Base-by-base conservation (phyloP, 164 flowering plant species). In the Liriodendron chinense region DNA sequence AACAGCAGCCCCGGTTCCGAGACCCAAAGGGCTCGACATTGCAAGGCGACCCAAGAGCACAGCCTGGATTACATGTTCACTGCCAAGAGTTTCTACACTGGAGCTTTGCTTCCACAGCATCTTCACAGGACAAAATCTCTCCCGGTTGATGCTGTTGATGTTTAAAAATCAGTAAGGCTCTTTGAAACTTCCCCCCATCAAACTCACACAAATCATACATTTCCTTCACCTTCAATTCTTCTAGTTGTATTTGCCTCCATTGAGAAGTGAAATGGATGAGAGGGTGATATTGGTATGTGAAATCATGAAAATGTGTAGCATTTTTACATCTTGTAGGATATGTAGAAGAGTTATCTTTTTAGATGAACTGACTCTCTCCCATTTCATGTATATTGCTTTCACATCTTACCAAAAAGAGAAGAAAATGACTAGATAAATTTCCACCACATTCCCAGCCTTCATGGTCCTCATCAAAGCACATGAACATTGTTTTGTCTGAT, bases 1-100 rank as follows among this genome's bases (percentile, higher is more conserved):
- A 70, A 70, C 72, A 53, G 73, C 69, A 70, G 77, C 80, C 73
- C 80, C 16, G 70, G 64, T 76, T 16, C 69, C 28, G 79, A 71
- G 22, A 74, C 64, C 74, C 82, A 69, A 78, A 75, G 28, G 70
- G 78, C 50, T 22, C 80, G 66, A 59, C 70, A 68, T 24, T 56
- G 28, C 64, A 88, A 83, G 74, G 75, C 74, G 24, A 71, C 21
- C 76, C 47, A 74, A 22, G 76, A 57, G 24, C 81, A 65, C 63
- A 88, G 89, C 66, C 88, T 89, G 5, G 91, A 85, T 73, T 76
- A 76, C 24, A 79, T 85, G 75, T 75, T 74, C 80, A 85, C 89
- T 66, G 91, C 92, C 59, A 86, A 90, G 82, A 86, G 80, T 75
- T 91, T 86, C 85, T 87, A 84, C 48, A 21, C 82, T 0, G 89